Evolutionary conservation across 495 filamentous ascomycete genomes (phyloP).

Genomic region (Melanomma pulvis-pyrius): DNA sequence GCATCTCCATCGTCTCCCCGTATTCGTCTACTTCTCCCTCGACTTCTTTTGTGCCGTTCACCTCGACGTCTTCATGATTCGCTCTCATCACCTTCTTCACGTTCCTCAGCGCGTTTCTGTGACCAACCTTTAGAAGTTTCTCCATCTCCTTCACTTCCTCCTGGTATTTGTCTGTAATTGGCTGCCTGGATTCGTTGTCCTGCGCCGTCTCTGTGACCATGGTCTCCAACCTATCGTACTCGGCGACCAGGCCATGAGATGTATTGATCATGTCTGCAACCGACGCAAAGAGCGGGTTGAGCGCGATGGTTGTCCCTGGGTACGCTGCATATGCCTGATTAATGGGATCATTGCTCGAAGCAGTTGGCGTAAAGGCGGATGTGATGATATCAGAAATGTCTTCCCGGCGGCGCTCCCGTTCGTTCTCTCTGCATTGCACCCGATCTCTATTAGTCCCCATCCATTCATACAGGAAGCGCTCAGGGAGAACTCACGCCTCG

Average conservation of each 20-base stretch:
- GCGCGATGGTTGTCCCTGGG: slow-evolving; percentile 16
- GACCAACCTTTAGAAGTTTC: slow-evolving; percentile 23
- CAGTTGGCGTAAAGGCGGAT: background rate
- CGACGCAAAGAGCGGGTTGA: slow-evolving; percentile 1
- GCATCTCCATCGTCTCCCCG: background rate
- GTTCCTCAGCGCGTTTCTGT: slow-evolving; percentile 19
- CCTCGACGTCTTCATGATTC: slow-evolving; percentile 11
- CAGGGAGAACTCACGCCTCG: slow-evolving; percentile 15
- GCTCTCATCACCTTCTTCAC: slow-evolving; percentile 26
- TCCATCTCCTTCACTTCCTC: slow-evolving; percentile 19
- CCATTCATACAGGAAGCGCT: background rate
- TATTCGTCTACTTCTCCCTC: slow-evolving; percentile 33
- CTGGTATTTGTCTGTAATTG: slow-evolving; percentile 6
- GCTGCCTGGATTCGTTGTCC: background rate
- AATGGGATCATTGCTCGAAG: background rate
- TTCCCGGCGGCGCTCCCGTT: background rate
- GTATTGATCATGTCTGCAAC: background rate
- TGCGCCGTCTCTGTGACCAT: background rate
- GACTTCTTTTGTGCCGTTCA: background rate
- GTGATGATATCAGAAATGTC: slow-evolving; percentile 2
- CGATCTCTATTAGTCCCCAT: background rate
- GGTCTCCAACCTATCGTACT: slow-evolving; percentile 12
- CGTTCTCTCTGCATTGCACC: background rate
- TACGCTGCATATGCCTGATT: background rate
- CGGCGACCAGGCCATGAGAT: slow-evolving; percentile 4